Evolutionary conservation across 352 stramenopile genomes (phyloP).

Genomic region (Pythium aristosporum): DNA sequence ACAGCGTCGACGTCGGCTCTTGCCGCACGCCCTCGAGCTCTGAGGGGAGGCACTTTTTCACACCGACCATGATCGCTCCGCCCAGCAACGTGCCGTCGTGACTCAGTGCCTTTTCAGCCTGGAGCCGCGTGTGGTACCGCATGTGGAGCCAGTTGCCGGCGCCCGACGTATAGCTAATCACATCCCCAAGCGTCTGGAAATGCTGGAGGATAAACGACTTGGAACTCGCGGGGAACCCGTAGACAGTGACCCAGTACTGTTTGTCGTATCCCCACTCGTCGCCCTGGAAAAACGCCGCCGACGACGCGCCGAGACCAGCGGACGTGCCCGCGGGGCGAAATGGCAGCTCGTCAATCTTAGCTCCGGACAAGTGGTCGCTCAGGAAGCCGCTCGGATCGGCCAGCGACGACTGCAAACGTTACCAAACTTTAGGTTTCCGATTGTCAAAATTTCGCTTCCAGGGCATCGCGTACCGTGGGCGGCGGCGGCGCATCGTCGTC

Average conservation of each 20-base stretch:
- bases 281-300: conserved; percentile 52
- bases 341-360: conserved; percentile 16
- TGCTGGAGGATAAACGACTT: conserved; percentile 70
- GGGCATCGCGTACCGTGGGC: conserved; percentile 38
- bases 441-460: background rate
- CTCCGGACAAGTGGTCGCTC: conserved; percentile 25
- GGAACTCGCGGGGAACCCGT: conserved; percentile 63
- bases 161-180: conserved; percentile 66
- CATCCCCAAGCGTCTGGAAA: conserved; percentile 74
- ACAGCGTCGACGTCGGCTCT: conserved; percentile 49
- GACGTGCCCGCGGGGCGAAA: conserved; percentile 20
- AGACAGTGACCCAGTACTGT: conserved; percentile 85
- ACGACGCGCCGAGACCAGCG: conserved; percentile 16
- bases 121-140: conserved; percentile 73
- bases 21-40: conserved; percentile 63
- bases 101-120: conserved; percentile 78
- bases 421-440: background rate
- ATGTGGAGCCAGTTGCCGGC: conserved; percentile 80
- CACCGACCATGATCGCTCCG: conserved; percentile 75
- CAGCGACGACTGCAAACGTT: conserved; percentile 38
- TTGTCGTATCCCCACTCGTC: conserved; percentile 79
- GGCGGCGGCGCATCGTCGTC: conserved; percentile 59
- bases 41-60: conserved; percentile 75
- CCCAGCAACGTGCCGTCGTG: conserved; percentile 63
- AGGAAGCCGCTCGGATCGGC: conserved; percentile 42